Conservation (phyloP, 305 asterid species). For the Salvia sclarea region DNA sequence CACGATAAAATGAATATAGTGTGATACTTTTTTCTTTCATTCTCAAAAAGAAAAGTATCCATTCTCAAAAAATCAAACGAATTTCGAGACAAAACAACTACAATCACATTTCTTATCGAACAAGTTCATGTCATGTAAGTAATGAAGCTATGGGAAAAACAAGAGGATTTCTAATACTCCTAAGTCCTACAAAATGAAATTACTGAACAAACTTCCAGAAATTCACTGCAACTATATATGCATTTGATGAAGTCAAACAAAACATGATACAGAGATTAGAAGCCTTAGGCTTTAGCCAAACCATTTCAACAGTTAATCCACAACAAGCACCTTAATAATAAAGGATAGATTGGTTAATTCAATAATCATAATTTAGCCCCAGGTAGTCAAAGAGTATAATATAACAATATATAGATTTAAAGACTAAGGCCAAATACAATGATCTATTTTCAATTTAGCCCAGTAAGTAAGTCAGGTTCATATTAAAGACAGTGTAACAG, state of each 20-base stretch:
- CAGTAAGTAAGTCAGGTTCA: too few relatives aligned
- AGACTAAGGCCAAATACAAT: too few relatives aligned
- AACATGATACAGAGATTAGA: background rate
- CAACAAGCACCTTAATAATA: background rate
- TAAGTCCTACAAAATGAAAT: background rate
- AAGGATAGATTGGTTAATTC: background rate
- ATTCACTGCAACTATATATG: background rate
- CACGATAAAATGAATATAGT: background rate
- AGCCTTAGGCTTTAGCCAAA: background rate
- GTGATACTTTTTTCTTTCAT: background rate
- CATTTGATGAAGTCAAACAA: background rate
- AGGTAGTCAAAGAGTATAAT: background rate
- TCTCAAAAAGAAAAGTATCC: background rate
- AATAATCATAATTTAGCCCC: background rate
- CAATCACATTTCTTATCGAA: background rate
- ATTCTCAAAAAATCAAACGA: background rate
- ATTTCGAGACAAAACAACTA: background rate
- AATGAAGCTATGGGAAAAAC: background rate
- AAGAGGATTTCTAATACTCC: background rate
- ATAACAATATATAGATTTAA: too few relatives aligned
- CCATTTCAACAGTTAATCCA: background rate
- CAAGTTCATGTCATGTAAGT: background rate
- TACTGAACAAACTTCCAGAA: slow-evolving; percentile 2
- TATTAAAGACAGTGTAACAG: too few relatives aligned
- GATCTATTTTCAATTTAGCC: too few relatives aligned